Evolutionary conservation across 176 grass and related monocot species (phyloP), one percentile per base, ranked within the genome.

Genomic region (Aegilops tauschii): DNA sequence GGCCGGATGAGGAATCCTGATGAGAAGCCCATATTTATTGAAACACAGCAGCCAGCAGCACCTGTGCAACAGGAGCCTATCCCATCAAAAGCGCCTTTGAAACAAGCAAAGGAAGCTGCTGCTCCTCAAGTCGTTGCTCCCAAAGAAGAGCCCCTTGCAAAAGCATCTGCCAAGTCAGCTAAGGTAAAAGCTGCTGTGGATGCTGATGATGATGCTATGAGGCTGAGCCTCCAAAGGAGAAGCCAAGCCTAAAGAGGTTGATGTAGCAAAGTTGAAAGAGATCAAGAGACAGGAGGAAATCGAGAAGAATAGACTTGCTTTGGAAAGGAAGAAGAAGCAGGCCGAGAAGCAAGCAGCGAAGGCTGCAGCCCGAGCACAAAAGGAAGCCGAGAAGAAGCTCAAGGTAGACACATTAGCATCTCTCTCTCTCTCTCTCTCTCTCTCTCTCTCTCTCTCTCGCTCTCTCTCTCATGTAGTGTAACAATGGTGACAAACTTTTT

Each of bases 241-340:
- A 96, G 64, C 49, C 5, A 97, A 91, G 64, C 65, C 84, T 80
- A 91, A 70, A 27, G 92, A 90, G 71, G 88, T 90, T 64, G 92
- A 96, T 87, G 79, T 73, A 17, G 92, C 87, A 7, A 99, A 96
- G 77, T 79, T 96, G 83, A 96, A 89, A 88, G 93, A 99, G 76
- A 88, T 90, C 2, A 99, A 96, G 84, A 91, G 97, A 81, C 94
- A 94, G 81, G 97, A 99, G 72, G 94, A 96, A 83, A 96, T 96
- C 61, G 90, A 87, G 52, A 99, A 99, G 90, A 90, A 95, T 68
- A 99, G 77, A 73, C 73, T 91, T 66, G 97, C 94, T 11, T 74
- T 93, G 72, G 97, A 99, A 75, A 92, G 97, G 44, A 99, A 99
- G 90, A 99, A 94, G 90, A 99, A 81, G 73, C 85, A 86, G 58